Base-by-base conservation (phyloP, 169 alveolate species). In the Cryptosporidium meleagridis region DNA sequence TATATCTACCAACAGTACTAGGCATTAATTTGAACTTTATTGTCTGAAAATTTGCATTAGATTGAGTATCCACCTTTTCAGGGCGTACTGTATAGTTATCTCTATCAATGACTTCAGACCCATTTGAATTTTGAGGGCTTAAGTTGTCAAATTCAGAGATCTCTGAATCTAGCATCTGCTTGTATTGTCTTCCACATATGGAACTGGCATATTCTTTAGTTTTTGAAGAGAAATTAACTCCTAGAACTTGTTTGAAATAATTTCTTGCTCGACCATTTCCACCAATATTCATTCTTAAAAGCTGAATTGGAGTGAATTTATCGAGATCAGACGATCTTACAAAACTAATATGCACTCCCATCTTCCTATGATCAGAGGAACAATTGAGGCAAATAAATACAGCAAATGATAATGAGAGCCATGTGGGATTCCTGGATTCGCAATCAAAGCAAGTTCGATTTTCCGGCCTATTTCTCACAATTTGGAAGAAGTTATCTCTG, bases 331-430 rank as follows among this genome's bases (percentile, higher is more conserved):
- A 87, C 58, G 98, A 96, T 61, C 98, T 73, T 53, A 98, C 99
- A 93, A 97, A 97, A 45, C 99, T 96, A 26, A 97, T 94, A 87
- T 97, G 99, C 2, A 98, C 97, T 26, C 99, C 99, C 87, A 97
- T 92, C 84, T 96, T 95, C 62, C 99, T 94, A 91, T 98, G 99
- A 41, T 94, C 92, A 9, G 99, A 97, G 5, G 99, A 97, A 86
- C 99, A 98, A 94, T 96, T 96, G 59, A 97, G 95, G 92, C 99
- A 98, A 85, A 98, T 93, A 94, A 96, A 97, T 52, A 97, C 95
- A 53, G 98, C 98, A 93, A 94, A 97, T 45, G 98, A 95, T 23
- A 98, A 92, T 62, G 99, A 96, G 31, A 97, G 95, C 99, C 99
- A 98, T 75, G 97, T 97, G 5, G 99, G 99, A 69, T 97, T 98